Base-by-base conservation (phyloP, 768 basidiomycete genomes). In the Rhodosporidiobolus odoratus region DNA sequence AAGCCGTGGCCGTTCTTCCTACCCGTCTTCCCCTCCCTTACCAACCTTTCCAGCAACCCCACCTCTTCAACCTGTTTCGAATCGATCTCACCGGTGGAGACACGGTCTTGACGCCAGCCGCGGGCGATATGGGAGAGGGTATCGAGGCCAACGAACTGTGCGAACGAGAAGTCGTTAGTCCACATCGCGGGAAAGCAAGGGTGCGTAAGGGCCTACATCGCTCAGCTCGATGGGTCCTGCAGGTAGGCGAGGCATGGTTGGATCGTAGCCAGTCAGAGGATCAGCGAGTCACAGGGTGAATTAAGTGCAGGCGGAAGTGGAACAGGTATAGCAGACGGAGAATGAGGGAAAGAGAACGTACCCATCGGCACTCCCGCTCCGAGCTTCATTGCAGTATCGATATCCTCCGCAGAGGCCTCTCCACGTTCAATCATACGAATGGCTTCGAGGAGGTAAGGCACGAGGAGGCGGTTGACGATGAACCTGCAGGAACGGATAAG, bases 321-420 rank as follows among this genome's bases (percentile, higher is more conserved):
- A 34, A 45, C 16, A n/a, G 35, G 17, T 16, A 25, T 21, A 23
- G 63, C 13, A 13, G 12, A 25, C 52, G 23, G 7, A 56, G 21
- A 37, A 19, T 0, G 16, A 15, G 23, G n/a, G n/a, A 48, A 23
- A 17, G 21, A 43, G 3, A 9, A 64, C 57, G 32, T 34, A 68
- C 61, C 68, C 59, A 67, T 68, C 3, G 73, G 64, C 13, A 72
- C 35, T 23, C 82, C 82, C 2, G 82, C 82, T 1, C 82, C 82
- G 3, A 82, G 76, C 73, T 82, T 81, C 82, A 83, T 82, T 21
- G 82, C 82, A n/a, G 75, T 77, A 71, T 83, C 82, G 56, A 82
- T 77, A 73, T 82, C 81, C 59, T 79, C 76, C 1, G 80, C 75
- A 3, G 80, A 77, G 0, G 82, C 82, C 37, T 83, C 82, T 6